Base-by-base conservation (phyloP, 2,329 filamentous ascomycete genomes). In the Atkinsonella texensis region DNA sequence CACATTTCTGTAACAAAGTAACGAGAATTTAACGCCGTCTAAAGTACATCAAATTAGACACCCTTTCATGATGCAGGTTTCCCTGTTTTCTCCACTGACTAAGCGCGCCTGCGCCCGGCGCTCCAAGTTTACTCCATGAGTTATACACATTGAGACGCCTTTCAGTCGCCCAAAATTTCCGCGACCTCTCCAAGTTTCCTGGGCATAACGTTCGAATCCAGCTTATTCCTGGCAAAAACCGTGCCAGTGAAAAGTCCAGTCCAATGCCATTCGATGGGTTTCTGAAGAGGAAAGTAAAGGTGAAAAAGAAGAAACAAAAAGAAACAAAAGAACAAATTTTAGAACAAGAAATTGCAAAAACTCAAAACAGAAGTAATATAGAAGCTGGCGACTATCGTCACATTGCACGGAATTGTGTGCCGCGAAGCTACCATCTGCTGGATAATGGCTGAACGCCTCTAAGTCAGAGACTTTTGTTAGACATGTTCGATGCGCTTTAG, bases 21-120 rank as follows among this genome's bases (percentile, higher is more conserved):
- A 28, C 28, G 41, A 35, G 31, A 46, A 41, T 32, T 43, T 40
- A 67, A 66, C 65, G 65, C 67, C 65, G 59, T 69, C 67, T 70
- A 68, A 62, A 66, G 62, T 68, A 68, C 65, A 67, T 68, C 60
- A 63, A 55, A 68, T 68, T 66, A 68, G 62, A 68, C 50, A 50
- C 18, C 63, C 60, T 58, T 62, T 63, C 58, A 58, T 67, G 60
- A 68, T 68, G 62, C 63, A 62, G 59, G 17, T 28, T 56, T 57
- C 60, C 60, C 61, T 64, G 59, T 59, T 58, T 58, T 61, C 57
- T 58, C 46, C 35, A 18, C 52, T n/a, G n/a, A 18, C 28, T 46
- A 9, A 17, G 39, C 59, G 59, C 59, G 60, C 56, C 62, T 59
- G 64, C 65, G 63, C 66, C 63, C 61, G 65, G 63, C 65, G 62